Evolutionary conservation across 352 stramenopile genomes (phyloP), one percentile per base, ranked within the genome.

Genomic region (Phytophthora hibernalis): DNA sequence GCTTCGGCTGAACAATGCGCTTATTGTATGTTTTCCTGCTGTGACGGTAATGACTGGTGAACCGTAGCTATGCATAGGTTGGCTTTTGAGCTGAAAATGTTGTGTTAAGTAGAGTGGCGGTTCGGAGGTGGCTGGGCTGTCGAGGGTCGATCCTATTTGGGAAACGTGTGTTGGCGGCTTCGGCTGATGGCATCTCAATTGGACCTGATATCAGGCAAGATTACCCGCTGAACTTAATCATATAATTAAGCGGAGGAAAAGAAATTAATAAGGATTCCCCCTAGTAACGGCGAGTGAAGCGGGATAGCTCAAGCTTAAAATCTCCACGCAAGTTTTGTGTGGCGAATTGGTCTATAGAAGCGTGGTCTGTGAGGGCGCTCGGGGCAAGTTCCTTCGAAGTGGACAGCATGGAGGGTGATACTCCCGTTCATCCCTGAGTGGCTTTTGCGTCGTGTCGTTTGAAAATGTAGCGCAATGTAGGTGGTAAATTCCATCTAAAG

Each of bases 401-500:
- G 31, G 31, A 42, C 35, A 42, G 35, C 35, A 42, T 42, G 31
- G 31, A 37, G 31, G 85, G 82, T 92, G 86, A 92, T 74, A 92
- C 74, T 86, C 83, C n/a, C 85, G 85, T 92, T 74, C 73, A 72
- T 88, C 71, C n/a, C 62, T 80, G 58, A 57, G 69, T 62, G 4
- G 24, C 57, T 51, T 60, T 56, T 62, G 63, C 54, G 67, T 87
- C 80, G 82, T 81, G 79, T 92, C 91, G 83, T 80, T 94, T 93
- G 83, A 79, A 82, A 91, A 89, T 95, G 83, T 75, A 90, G 77
- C 77, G 88, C 79, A 76, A 90, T 89, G 75, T 77, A 61, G 82
- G 82, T 90, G 78, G 83, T 91, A 93, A 93, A 90, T 92, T 91
- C 79, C 81, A 92, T 92, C 83, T 90, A 93, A 93, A 86, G 82